Conservation (phyloP, 371 early-diverging fungal species). For the Mucor racemosus region DNA sequence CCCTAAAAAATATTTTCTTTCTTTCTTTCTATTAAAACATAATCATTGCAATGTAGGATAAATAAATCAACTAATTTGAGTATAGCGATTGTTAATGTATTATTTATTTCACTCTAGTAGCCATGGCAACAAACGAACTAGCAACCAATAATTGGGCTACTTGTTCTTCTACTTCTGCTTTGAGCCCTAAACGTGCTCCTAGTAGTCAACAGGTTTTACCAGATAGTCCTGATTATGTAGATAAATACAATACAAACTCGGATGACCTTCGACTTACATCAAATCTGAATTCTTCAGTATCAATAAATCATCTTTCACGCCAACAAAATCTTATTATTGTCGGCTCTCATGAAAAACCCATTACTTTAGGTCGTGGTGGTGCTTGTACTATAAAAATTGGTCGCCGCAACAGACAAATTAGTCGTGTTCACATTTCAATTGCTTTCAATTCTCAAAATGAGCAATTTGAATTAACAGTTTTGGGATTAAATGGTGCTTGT, state of each 20-base stretch:
- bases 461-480: constrained; percentile 55
- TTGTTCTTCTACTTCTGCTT: background rate
- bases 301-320: constrained; percentile 3
- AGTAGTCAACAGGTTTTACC: constrained; percentile 5
- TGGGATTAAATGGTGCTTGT: constrained; percentile 60
- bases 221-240: constrained; percentile 16
- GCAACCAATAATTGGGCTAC: background rate
- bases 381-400: constrained; percentile 62
- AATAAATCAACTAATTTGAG: background rate
- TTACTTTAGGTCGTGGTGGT: constrained; percentile 63
- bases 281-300: constrained; percentile 17
- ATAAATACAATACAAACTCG: constrained; percentile 29
- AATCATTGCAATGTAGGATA: background rate
- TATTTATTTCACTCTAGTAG: background rate
- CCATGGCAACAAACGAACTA: background rate
- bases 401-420: constrained; percentile 62
- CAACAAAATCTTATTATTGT: constrained; percentile 32
- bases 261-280: constrained; percentile 47
- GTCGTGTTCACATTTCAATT: constrained; percentile 62
- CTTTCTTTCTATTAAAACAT: background rate
- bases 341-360: constrained; percentile 47
- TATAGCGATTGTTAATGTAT: too few species aligned
- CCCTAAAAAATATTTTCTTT: constrained; percentile 1
- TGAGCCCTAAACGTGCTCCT: background rate
- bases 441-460: constrained; percentile 34